phyloP scores from a whole-genome alignment of 805 yeast species.

The Candida broadrunensis region DNA sequence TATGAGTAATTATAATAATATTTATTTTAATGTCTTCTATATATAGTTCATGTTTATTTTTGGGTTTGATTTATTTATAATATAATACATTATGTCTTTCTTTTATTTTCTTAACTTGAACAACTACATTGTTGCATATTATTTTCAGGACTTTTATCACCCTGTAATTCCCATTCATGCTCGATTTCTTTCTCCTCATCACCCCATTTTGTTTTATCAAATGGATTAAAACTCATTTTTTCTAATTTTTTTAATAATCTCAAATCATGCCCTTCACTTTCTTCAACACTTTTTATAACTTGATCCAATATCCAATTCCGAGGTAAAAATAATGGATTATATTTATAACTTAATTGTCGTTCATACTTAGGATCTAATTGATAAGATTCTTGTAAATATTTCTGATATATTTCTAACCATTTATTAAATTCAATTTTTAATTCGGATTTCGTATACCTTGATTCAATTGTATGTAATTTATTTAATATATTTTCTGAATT shows the following conservation, averaged over 20 bases:
- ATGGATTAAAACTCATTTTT: conserved; percentile 75
- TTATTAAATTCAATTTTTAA: conserved; percentile 35
- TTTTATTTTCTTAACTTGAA: conserved; percentile 48
- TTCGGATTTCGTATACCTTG: conserved; percentile 29
- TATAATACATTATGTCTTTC: too few species aligned
- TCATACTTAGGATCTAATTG: conserved; percentile 22
- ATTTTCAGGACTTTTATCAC: conserved; percentile 48
- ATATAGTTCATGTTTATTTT: too few species aligned
- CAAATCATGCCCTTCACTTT: conserved; percentile 46
- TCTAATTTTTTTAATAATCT: conserved; percentile 57
- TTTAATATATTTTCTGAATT: conserved; percentile 17
- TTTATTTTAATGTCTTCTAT: too few species aligned
- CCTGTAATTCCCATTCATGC: conserved; percentile 47
- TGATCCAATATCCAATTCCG: conserved; percentile 85
- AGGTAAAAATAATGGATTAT: conserved; percentile 81
- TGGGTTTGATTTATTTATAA: too few species aligned
- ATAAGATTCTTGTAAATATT: conserved; percentile 39
- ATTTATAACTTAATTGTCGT: conserved; percentile 24
- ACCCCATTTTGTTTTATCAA: conserved; percentile 66
- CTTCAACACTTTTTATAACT: conserved; percentile 60
- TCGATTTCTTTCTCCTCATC: conserved; percentile 58
- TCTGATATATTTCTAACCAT: conserved; percentile 55
- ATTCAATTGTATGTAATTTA: conserved; percentile 17
- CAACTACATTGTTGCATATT: conserved; percentile 78
- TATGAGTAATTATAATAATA: too few species aligned